Percentiles rank a stretch among this genome's conserved stretches.
Evolutionary conservation across 768 basidiomycete genomes (phyloP).

Genomic region (Termitomyces sp.): DNA sequence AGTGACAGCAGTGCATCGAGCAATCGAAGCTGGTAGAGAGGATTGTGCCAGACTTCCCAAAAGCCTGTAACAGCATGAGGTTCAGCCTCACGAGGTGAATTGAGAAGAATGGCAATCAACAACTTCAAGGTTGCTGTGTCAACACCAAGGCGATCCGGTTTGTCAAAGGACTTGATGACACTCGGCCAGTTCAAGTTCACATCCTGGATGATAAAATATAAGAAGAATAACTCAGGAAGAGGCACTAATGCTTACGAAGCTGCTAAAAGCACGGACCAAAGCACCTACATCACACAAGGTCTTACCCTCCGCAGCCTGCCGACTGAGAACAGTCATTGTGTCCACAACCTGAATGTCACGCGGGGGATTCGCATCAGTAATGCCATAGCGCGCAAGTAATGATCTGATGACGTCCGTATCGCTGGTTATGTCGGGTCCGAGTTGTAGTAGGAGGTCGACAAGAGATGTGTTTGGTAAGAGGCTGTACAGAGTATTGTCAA

Average conservation of each 20-base stretch:
- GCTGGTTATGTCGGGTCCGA: conserved; percentile 76
- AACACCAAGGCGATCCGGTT: conserved; percentile 76
- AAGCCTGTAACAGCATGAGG: conserved; percentile 82
- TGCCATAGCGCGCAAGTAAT: conserved; percentile 70
- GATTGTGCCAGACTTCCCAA: conserved; percentile 84
- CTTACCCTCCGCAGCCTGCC: conserved; percentile 70
- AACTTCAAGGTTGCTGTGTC: conserved; percentile 89
- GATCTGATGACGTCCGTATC: conserved; percentile 70
- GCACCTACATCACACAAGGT: conserved; percentile 72
- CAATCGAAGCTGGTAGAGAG: conserved; percentile 80
- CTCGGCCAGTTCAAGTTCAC: conserved; percentile 73
- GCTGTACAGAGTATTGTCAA: conserved; percentile 33
- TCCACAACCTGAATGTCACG: conserved; percentile 70
- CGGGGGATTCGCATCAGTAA: conserved; percentile 70
- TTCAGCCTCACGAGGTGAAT: conserved; percentile 73
- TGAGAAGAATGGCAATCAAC: conserved; percentile 82
- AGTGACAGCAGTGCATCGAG: conserved; percentile 87
- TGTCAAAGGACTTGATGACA: conserved; percentile 85
- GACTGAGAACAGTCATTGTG: conserved; percentile 63
- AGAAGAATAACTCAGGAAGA: conserved; percentile 2
- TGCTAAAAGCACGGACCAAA: conserved; percentile 67
- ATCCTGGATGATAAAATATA: conserved; percentile 39
- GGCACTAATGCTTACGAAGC: conserved; percentile 55
- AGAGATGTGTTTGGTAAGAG: conserved; percentile 64
- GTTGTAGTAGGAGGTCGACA: conserved; percentile 71